Base-by-base conservation (phyloP, 2,329 filamentous ascomycete genomes). In the Monilinia polystroma region DNA sequence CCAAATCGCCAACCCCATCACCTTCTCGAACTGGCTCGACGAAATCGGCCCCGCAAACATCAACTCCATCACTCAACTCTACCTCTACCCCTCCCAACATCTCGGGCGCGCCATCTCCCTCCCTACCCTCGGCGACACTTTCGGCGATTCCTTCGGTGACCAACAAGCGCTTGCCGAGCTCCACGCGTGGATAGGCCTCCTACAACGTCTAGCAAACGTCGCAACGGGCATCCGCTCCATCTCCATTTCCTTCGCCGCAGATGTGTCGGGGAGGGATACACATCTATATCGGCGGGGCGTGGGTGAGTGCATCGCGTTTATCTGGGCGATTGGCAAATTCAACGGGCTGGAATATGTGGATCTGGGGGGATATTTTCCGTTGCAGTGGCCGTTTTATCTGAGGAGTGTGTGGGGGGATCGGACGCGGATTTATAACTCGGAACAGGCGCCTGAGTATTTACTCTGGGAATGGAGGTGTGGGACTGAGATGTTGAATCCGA, bases 301-400 rank as follows among this genome's bases (percentile, higher is more conserved):
- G 14, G 58, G 58, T 1, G 58, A 41, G 38, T 60, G 58, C 26
- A 14, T 51, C 20, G 45, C 43, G 1, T 60, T 60, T 6, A 51
- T 60, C 16, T 60, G 45, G 58, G 58, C 58, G 14, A 60, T 60
- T 4, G 58, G 29, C 10, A 20, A 35, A 2, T 60, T 60, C 32
- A 14, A 14, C 0, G 20, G 20, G 1, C 4, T 60, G 58, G n/a
- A 60, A 2, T 60, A n/a, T 20, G 29, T 60, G 45, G 45, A 51
- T 51, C 6, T 60, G 32, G 14, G 35, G 16, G 58, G 58, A 0
- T 60, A 23, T 26, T 60, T 51, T 20, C 58, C 58, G 14, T 4
- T 20, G 58, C 58, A 60, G 58, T 60, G 58, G 45, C 45, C n/a
- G 14, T 60, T n/a, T n/a, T 60, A 60, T 26, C 26, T 60, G 45